phyloP scores from a whole-genome alignment of 2,329 filamentous ascomycete species.

The Passalora sequoiae region DNA sequence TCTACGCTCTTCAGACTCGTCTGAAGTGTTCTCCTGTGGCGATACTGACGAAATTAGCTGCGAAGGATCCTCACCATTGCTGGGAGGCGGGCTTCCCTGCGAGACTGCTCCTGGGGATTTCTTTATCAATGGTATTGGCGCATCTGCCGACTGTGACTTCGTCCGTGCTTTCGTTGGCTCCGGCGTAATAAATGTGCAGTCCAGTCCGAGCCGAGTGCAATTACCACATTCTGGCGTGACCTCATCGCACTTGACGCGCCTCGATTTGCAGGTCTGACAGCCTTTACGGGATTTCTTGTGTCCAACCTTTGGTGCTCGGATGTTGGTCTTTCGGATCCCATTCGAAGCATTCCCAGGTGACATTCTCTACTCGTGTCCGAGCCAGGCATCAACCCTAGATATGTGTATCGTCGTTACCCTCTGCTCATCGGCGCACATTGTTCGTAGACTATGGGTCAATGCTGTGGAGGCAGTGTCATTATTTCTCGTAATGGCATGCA shows the following conservation, averaged over 20 bases:
- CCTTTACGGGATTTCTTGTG: constrained; percentile 53
- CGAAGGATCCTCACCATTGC: constrained; percentile 7
- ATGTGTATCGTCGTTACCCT: too few relatives aligned
- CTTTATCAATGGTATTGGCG: constrained; percentile 5
- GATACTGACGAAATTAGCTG: constrained; percentile 4
- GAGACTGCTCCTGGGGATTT: constrained; percentile 14
- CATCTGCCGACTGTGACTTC: constrained; percentile 14
- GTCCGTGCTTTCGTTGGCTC: constrained; percentile 18
- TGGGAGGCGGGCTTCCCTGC: constrained; percentile 15
- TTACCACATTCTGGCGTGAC: constrained; percentile 46
- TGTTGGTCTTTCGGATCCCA: constrained; percentile 13
- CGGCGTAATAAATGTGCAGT: constrained; percentile 42
- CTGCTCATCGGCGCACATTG: too few relatives aligned
- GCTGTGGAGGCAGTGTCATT: too few relatives aligned
- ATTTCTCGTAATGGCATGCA: too few relatives aligned
- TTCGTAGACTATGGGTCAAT: too few relatives aligned
- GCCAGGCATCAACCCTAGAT: constrained; percentile 1
- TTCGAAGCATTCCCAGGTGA: constrained; percentile 11
- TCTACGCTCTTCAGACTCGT: constrained; percentile 20
- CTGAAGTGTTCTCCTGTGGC: constrained; percentile 10
- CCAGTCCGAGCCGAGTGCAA: constrained; percentile 46
- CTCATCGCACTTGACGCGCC: constrained; percentile 56
- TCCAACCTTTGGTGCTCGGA: constrained; percentile 23
- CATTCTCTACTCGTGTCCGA: constrained; percentile 4
- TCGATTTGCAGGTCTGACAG: constrained; percentile 54